phyloP scores from a whole-genome alignment of 805 yeast genomes.

The Ogataea salicorniae region DNA sequence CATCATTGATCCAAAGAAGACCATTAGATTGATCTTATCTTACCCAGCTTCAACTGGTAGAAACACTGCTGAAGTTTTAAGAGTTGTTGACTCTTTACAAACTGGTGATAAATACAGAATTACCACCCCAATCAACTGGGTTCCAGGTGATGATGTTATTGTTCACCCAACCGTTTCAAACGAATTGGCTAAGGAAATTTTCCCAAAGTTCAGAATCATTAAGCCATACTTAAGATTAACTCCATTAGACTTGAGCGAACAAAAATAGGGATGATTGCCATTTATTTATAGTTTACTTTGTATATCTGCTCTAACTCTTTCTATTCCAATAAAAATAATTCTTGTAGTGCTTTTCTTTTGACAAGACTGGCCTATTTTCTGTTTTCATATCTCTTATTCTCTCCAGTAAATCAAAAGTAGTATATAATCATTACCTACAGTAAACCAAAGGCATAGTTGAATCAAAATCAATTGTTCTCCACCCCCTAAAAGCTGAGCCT shows the following conservation, averaged over 20 bases:
- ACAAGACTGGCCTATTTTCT: too few relatives aligned
- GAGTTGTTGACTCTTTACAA: constrained; percentile 68
- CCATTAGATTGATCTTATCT: constrained; percentile 54
- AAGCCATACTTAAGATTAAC: constrained; percentile 64
- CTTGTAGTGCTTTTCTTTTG: too few relatives aligned
- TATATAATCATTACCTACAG: too few relatives aligned
- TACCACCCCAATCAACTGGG: constrained; percentile 69
- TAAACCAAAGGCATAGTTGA: too few relatives aligned
- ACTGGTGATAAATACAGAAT: constrained; percentile 54
- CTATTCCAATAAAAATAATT: too few relatives aligned
- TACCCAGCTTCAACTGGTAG: constrained; percentile 75
- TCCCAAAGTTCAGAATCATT: constrained; percentile 56
- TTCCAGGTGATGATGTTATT: constrained; percentile 67
- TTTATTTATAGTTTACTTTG: neutral
- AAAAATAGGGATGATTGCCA: neutral
- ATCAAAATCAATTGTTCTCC: too few relatives aligned
- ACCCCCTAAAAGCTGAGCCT: too few relatives aligned
- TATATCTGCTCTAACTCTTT: neutral
- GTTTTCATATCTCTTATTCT: too few relatives aligned
- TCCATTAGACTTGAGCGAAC: constrained; percentile 22
- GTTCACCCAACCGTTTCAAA: constrained; percentile 62
- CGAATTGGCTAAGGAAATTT: constrained; percentile 52
- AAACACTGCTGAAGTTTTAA: constrained; percentile 68
- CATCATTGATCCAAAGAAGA: constrained; percentile 63
- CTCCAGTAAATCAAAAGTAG: too few relatives aligned